Evolutionary conservation across 2,329 filamentous ascomycete genomes (phyloP).

Genomic region (Cytospora paraplurivora): DNA sequence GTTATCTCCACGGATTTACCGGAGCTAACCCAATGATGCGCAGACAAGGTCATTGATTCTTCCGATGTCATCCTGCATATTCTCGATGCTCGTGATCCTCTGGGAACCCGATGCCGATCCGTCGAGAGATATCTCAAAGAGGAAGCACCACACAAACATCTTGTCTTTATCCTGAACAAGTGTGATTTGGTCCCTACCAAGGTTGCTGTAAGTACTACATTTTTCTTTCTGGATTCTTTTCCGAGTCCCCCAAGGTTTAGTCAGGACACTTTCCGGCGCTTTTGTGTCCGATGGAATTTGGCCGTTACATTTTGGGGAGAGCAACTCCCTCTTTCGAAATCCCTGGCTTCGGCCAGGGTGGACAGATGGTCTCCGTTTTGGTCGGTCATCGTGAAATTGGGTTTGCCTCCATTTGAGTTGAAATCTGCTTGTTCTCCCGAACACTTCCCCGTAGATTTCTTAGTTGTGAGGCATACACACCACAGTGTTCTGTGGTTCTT

Average conservation of each 20-base stretch:
- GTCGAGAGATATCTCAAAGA: conserved; percentile 92
- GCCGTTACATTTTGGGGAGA: conserved; percentile 99
- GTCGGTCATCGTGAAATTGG: conserved; percentile 73
- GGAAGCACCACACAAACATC: conserved; percentile 94
- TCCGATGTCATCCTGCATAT: conserved; percentile 97
- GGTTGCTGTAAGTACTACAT: conserved; percentile 81
- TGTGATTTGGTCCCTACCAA: conserved; percentile 89
- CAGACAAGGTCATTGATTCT: conserved; percentile 89
- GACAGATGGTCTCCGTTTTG: conserved; percentile 88
- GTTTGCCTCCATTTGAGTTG: conserved; percentile 95
- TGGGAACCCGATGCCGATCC: conserved; percentile 86
- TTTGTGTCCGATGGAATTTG: conserved; percentile 70
- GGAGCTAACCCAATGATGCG: conserved; percentile 24
- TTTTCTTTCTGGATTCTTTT: conserved; percentile 29
- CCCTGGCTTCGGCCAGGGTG: conserved; percentile 61
- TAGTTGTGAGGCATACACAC: conserved; percentile 92
- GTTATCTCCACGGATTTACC: neutral
- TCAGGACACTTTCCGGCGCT: conserved; percentile 80
- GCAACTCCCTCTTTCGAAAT: conserved; percentile 71
- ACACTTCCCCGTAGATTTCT: conserved; percentile 75
- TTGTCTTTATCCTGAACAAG: conserved; percentile 89
- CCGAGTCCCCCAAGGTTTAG: conserved; percentile 63
- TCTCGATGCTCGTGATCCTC: conserved; percentile 83
- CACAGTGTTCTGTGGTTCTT: conserved; percentile 3
- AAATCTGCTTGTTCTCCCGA: conserved; percentile 69